Base-by-base conservation (phyloP, 1,284 basidiomycete species). In the Leccinum subrobustum region DNA sequence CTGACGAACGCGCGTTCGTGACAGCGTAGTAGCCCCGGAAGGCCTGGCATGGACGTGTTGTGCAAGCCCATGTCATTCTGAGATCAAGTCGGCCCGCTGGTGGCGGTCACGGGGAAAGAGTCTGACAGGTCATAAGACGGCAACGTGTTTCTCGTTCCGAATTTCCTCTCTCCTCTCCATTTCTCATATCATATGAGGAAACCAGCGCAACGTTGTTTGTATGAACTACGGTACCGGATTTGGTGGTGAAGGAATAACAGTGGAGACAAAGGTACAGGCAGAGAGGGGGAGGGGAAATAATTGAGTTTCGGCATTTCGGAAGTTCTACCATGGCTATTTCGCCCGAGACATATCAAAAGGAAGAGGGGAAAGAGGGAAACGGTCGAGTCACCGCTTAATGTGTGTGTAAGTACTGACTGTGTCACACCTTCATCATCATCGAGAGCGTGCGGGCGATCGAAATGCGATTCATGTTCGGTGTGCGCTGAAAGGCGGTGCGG, bases 81-180 rank as follows among this genome's bases (percentile, higher is more conserved):
- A 59, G 42, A 44, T 44, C 42, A 18, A 44, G 42, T 44, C 42
- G 42, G 42, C 18, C 42, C 42, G 42, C 18, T 20, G 37, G 47
- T 63, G 57, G 47, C 53, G 55, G 65, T 52, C 60, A 44, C 42
- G 42, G 18, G 42, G 42, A 20, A 44, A 52, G 53, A 60, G 57
- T 61, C 57, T 63, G 68, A 69, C 67, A 69, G 58, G 54, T 59
- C 44, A 50, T 59, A 62, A 27, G 37, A 47, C 42, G 42, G 29
- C 58, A 57, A 61, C 65, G 66, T 64, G 64, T 65, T 39, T 23
- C 16, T 44, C 9, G 14, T 11, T 16, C 23, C 42, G 42, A 44
- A 44, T 35, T 31, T 16, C n/a, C 61, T 31, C n/a, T 35, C 31
- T 18, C 29, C 58, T 11, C 18, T 27, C 14, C 48, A 16, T 50